Conservation (phyloP, 441 rosid genomes). For the Gossypium aridum region DNA sequence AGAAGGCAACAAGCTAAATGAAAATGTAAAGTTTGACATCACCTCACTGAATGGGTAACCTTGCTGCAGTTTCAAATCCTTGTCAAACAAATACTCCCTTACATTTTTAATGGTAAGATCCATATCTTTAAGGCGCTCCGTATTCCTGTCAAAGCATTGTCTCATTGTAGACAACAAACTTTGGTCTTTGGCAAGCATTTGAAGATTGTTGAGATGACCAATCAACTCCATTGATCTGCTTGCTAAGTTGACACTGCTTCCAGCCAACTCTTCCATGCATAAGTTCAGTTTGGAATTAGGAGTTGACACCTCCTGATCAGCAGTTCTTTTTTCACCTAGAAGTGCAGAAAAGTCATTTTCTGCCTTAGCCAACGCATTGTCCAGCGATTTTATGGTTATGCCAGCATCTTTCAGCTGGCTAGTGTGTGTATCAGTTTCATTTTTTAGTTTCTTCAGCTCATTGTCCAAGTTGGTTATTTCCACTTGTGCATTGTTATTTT, state of each 20-base stretch:
- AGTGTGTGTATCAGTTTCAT: constrained; percentile 47
- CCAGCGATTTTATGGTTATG: constrained; percentile 46
- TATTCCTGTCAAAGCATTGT: constrained; percentile 43
- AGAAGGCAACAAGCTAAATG: not conserved
- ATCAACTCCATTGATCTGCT: constrained; percentile 54
- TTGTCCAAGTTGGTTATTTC: constrained; percentile 40
- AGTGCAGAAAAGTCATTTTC: constrained; percentile 43
- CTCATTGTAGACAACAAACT: constrained; percentile 37
- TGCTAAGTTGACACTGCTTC: constrained; percentile 50
- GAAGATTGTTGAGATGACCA: constrained; percentile 47
- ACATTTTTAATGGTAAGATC: constrained; percentile 48
- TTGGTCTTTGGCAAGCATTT: constrained; percentile 49
- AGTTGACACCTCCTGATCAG: constrained; percentile 55
- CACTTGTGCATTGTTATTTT: constrained; percentile 31
- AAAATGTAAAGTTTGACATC: constrained; percentile 14
- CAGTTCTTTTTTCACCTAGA: constrained; percentile 48
- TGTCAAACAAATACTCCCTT: constrained; percentile 22
- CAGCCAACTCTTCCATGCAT: constrained; percentile 78
- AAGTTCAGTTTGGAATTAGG: constrained; percentile 63
- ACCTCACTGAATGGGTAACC: constrained; percentile 40
- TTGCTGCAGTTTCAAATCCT: constrained; percentile 29
- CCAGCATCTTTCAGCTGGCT: constrained; percentile 27
- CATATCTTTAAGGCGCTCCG: constrained; percentile 50
- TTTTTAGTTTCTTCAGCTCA: constrained; percentile 49
- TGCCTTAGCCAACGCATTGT: constrained; percentile 57